Evolutionary conservation across 2,329 filamentous ascomycete species (phyloP), one percentile per base, ranked within the genome.

Genomic region (Curvularia spicifera): DNA sequence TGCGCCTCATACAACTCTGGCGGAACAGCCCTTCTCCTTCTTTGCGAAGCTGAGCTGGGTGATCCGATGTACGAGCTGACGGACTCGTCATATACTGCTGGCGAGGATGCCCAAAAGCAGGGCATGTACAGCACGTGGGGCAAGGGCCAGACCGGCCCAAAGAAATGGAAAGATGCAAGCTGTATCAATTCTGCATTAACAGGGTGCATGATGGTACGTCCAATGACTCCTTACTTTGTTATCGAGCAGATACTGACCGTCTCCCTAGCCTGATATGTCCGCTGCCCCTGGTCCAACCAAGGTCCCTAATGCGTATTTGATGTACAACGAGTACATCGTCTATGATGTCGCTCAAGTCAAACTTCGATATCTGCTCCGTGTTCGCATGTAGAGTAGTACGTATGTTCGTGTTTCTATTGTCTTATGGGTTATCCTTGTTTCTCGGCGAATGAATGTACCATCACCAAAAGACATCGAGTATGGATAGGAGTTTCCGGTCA

Each of bases 1-100:
- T 95, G 91, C 73, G 84, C 76, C 51, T 73, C 86, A 0, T 73
- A 78, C 63, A 83, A 80, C 59, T 90, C 89, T n/a, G 85, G 83
- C n/a, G 84, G 86, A 20, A 86, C 87, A 22, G 92, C 88, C 0
- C 81, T 97, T 3, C 80, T 96, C 4, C 83, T 97, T 18, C 87
- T 97, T 1, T 96, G 92, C 68, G 92, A 96, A 70, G 91, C 91
- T 4, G 89, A 93, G 76, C 83, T 97, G 2, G 92, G 93, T 5
- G 78, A 88, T 33, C 91, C 91, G 0, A 87, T 94, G 79, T 84
- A 89, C 57, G 82, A 88, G 66, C 81, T 93, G 2, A 80, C 78
- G 0, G 0, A 79, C 12, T 75, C 85, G 1, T 84, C 85, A 20
- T 91, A 86, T 70, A 76, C 80, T 7, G 92, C 92, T 0, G 89